Conservation (phyloP, 169 alveolate genomes). For the Miamiensis avidus region DNA sequence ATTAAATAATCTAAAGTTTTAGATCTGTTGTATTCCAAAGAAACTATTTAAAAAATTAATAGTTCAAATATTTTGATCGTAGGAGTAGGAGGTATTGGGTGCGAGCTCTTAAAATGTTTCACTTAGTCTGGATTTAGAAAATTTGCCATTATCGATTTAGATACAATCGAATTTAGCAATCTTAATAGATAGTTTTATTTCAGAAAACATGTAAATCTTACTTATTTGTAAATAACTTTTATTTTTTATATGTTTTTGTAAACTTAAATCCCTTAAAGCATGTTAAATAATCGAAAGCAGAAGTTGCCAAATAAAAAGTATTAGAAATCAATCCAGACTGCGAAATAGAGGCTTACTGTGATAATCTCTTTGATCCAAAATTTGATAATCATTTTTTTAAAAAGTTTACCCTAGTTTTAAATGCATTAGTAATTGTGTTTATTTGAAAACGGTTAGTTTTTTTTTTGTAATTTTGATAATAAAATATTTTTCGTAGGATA, state of each 20-base stretch:
- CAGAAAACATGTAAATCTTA: constrained; percentile 52
- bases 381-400: constrained; percentile 50
- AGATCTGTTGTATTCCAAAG: constrained; percentile 5
- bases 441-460: no score
- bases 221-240: constrained; percentile 43
- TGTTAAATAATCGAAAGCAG: constrained; percentile 42
- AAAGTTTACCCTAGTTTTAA: constrained; percentile 51
- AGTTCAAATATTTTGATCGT: constrained; percentile 79
- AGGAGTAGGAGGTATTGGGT: constrained; percentile 99
- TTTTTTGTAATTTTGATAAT: no score
- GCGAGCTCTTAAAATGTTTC: constrained; percentile 95
- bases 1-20: neutral
- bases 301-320: constrained; percentile 41
- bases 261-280: no score
- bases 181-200: constrained; percentile 97
- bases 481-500: constrained; percentile 32
- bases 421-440: constrained; percentile 30
- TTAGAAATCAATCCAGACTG: constrained; percentile 36
- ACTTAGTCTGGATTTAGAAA: constrained; percentile 90
- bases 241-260: no score
- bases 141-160: constrained; percentile 95
- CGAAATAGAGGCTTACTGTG: constrained; percentile 40
- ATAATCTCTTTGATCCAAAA: constrained; percentile 48
- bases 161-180: constrained; percentile 95
- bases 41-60: constrained; percentile 35